These are phyloP conservation scores for Stachybotrys elegans DNA, from an alignment of 2,329 filamentous ascomycete genomes.

Conservation along the genomic window DNA sequence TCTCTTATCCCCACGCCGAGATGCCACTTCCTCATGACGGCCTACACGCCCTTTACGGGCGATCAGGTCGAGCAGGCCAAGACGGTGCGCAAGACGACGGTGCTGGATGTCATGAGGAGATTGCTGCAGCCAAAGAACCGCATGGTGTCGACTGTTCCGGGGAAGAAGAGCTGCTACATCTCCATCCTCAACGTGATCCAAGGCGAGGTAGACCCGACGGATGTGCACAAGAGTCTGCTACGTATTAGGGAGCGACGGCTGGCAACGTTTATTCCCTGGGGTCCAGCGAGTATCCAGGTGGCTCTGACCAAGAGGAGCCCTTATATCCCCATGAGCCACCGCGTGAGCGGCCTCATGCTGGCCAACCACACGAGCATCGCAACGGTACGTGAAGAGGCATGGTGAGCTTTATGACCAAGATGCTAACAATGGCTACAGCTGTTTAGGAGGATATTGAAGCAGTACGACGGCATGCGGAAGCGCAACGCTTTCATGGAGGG, in stretches of 20 bases:
- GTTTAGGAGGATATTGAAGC: conserved; percentile 87
- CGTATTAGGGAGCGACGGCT: conserved; percentile 91
- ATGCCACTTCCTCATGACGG: conserved; percentile 97
- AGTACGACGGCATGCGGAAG: conserved; percentile 92
- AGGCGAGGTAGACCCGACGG: conserved; percentile 95
- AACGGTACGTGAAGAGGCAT: conserved; percentile 68
- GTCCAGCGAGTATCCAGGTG: conserved; percentile 94
- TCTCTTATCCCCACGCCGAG: conserved; percentile 93
- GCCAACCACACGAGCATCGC: conserved; percentile 97
- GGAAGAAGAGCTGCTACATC: conserved; percentile 98
- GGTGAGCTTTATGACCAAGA: too few relatives aligned
- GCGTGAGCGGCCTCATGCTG: conserved; percentile 94
- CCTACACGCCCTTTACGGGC: conserved; percentile 95
- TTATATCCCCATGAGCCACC: conserved; percentile 88
- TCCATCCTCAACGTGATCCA: conserved; percentile 99
- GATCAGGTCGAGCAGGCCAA: conserved; percentile 96
- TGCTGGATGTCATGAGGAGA: conserved; percentile 94
- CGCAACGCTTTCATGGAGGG: conserved; percentile 94
- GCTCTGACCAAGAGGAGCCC: conserved; percentile 94
- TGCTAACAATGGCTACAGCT: too few relatives aligned
- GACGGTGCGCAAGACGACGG: conserved; percentile 96
- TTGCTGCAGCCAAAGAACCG: conserved; percentile 96
- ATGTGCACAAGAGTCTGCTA: conserved; percentile 96
- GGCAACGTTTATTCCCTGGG: conserved; percentile 97
- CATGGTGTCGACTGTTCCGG: conserved; percentile 94